Base-by-base conservation (phyloP, 306 rosid genomes). In the Fagus sylvatica region DNA sequence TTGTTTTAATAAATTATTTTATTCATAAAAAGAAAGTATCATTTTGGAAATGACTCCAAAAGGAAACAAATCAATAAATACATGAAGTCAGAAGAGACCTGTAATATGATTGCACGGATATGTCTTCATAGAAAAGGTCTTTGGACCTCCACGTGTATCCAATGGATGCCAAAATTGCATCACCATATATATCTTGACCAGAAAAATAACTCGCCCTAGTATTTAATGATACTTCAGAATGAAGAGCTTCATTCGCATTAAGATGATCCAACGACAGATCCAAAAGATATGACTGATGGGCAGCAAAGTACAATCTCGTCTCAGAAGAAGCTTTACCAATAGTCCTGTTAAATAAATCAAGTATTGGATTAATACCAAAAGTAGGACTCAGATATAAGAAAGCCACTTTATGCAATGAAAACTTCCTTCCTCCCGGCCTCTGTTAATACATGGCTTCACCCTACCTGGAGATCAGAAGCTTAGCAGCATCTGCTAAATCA, bases 241-340 rank as follows among this genome's bases (percentile, higher is more conserved):
- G 82, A 77, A 77, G 51, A 81, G 76, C 78, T 82, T 84, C 84
- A 78, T 87, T 87, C 39, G 82, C 77, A 74, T 77, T 84, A 56
- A 72, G 53, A 77, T 76, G 72, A 78, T 84, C 87, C 49, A 90
- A 82, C 74, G 82, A 78, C 33, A 7, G 83, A 56, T 90, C 89
- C 75, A 73, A 80, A 55, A 84, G 59, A 85, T 62, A 85, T 64
- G 89, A 74, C 61, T 76, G 85, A 4, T 88, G 82, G 70, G 94
- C 88, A 77, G 91, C 79, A 82, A 87, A 93, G 84, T 89, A 90
- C 61, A 93, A 56, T 77, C 97, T 89, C 55, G 88, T 90, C 90
- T 95, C 99, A 6, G 96, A 91, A 71, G 99, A 93, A 69, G 96
- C 87, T 87, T 87, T 95, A 61, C 99, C 98, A 72, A 95, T 67